Base-by-base conservation (phyloP, 495 filamentous ascomycete species). In the Aspergillus ostianus region DNA sequence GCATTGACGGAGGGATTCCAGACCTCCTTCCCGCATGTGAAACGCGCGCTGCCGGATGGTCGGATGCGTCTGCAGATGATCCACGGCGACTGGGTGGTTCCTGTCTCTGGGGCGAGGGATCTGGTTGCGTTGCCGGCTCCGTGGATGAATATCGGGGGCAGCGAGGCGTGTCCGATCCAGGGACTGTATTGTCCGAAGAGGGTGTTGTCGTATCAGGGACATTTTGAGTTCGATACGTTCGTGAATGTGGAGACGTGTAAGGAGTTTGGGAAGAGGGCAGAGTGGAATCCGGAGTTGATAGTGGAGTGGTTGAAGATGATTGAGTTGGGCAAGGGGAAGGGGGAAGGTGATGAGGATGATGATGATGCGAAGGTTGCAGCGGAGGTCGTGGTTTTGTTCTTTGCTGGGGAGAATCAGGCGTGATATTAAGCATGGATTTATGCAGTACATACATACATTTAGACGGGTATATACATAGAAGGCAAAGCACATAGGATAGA, bases 181-280 rank as follows among this genome's bases (percentile, higher is more conserved):
- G 77, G 78, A 4, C 51, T 81, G 7, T 80, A 77, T 55, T 63
- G 64, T 27, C 70, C 68, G 0, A 70, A 67, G 0, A 59, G 72
- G 27, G 62, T 77, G 17, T 61, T 80, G 61, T 70, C 74, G 17
- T 77, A 72, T 45, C 76, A 78, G 53, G 73, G 74, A 0, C 76
- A 79, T 65, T 74, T 78, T 51, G 77, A 77, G 51, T 78, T 81
- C 46, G 77, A 80, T 58, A 52, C 58, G 4, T 75, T 71, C 41
- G 63, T 68, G 18, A 81, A 77, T 41, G 48, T 59, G 15, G 74
- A 75, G 63, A 65, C 70, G 54, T 63, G 63, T 15, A 18, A 54
- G 8, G 73, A 75, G 44, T 77, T 77, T 66, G 73, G 63, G 7
- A 61, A 62, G 51, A 57, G 73, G 36, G 26, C 9, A 23, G 65